A percentile compares a stretch with the other conserved stretches of the same genome.
These are phyloP conservation scores for Cyanidiococcus yangmingshanensis DNA, from an alignment of 23 red algal species.

Conservation along the genomic window DNA sequence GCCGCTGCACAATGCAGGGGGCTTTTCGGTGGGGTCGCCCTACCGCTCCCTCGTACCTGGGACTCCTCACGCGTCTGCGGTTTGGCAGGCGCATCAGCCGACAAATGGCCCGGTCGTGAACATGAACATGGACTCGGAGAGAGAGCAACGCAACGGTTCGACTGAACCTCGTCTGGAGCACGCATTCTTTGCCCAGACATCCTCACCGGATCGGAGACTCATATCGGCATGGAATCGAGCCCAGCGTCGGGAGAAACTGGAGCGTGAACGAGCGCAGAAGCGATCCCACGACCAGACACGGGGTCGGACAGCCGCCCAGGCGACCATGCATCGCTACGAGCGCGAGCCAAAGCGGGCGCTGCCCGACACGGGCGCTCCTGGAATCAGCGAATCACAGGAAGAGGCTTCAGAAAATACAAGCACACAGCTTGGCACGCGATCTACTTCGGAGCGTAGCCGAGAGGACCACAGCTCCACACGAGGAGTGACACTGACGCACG, in stretches of 20 bases:
- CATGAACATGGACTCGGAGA: neutral
- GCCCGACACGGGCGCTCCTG: no score
- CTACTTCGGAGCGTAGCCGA: neutral
- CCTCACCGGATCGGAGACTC: neutral
- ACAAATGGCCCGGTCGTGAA: neutral
- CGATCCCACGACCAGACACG: neutral
- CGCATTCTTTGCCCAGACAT: neutral
- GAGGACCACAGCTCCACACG: neutral
- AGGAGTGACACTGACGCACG: neutral
- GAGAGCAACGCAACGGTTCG: neutral
- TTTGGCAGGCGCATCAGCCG: neutral
- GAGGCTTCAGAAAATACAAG: neutral
- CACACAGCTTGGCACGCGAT: neutral
- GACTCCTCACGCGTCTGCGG: neutral
- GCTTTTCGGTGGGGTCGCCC: neutral
- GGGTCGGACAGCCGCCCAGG: no score
- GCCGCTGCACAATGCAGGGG: neutral
- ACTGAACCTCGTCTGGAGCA: neutral
- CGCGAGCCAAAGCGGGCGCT: no score
- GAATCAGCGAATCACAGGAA: neutral
- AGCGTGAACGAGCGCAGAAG: constrained; percentile 14
- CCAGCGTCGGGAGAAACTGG: constrained; percentile 10
- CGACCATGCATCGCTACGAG: no score
- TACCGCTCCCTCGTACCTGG: neutral
- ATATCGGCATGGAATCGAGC: constrained; percentile 3